Conservation (phyloP, 169 alveolate species). For the Perkinsus marinus region DNA sequence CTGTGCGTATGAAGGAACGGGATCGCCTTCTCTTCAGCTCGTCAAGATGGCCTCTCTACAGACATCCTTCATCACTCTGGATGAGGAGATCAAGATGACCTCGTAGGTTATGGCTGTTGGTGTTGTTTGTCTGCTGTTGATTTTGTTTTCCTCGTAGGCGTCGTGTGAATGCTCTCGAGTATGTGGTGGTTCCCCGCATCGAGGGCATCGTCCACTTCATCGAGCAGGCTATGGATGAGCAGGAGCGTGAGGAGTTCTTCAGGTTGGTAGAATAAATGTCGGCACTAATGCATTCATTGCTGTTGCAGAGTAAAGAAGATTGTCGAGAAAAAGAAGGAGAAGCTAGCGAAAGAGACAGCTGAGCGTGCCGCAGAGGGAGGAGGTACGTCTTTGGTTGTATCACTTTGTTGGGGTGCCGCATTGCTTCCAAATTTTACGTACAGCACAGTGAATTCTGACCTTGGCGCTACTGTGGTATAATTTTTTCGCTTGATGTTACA, state of each 20-base stretch:
- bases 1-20: too few relatives aligned
- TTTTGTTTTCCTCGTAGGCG: constrained; percentile 32
- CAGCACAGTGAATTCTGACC: too few relatives aligned
- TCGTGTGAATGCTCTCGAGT: constrained; percentile 83
- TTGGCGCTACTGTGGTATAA: too few relatives aligned
- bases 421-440: too few relatives aligned
- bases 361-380: neutral
- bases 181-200: constrained; percentile 70
- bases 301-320: constrained; percentile 8
- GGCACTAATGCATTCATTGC: neutral
- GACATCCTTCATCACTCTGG: constrained; percentile 76
- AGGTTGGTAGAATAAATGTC: constrained; percentile 20
- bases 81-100: constrained; percentile 80
- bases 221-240: constrained; percentile 75
- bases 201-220: constrained; percentile 63
- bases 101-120: neutral
- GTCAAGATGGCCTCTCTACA: constrained; percentile 64
- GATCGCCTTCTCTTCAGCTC: too few relatives aligned
- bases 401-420: too few relatives aligned
- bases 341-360: neutral
- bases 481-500: too few relatives aligned
- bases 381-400: neutral
- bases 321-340: constrained; percentile 13
- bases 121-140: neutral
- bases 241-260: constrained; percentile 82